phyloP scores from a whole-genome alignment of 805 yeast species.

The Candida quercuum region DNA sequence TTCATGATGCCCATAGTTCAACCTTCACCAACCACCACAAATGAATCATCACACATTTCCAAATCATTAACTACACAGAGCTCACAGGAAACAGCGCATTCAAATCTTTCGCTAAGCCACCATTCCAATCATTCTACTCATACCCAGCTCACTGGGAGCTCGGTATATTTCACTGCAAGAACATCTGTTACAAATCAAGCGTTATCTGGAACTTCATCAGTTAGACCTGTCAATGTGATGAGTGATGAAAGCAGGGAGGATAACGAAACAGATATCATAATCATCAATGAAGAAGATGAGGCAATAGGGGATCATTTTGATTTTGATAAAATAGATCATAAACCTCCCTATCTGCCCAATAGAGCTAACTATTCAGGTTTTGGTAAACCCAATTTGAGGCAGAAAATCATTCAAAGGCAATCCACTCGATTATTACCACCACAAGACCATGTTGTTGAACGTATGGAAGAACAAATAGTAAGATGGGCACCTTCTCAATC shows the following conservation, averaged over 20 bases:
- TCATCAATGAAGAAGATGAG: constrained; percentile 1
- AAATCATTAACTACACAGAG: too few relatives aligned
- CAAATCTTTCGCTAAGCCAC: too few relatives aligned
- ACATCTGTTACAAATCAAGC: background rate
- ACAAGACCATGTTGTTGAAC: constrained; percentile 19
- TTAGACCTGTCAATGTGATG: background rate
- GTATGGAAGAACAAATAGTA: constrained; percentile 32
- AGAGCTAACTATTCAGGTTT: constrained; percentile 8
- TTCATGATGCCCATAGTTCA: too few relatives aligned
- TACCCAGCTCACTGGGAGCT: too few relatives aligned
- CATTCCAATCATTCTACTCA: too few relatives aligned
- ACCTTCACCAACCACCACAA: too few relatives aligned
- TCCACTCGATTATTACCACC: constrained; percentile 25
- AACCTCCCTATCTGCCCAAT: constrained; percentile 17
- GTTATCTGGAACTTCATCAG: background rate
- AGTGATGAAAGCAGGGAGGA: background rate
- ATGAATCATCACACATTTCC: too few relatives aligned
- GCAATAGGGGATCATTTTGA: background rate
- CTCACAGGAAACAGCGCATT: too few relatives aligned
- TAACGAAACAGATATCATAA: background rate
- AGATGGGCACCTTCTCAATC: constrained; percentile 30
- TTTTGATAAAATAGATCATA: constrained; percentile 12
- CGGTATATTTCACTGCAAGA: background rate
- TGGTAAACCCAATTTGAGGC: constrained; percentile 21
- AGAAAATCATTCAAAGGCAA: constrained; percentile 25